These are phyloP conservation scores for Colletotrichum sp. DNA, from an alignment of 2,329 filamentous ascomycete genomes.

Conservation along the genomic window DNA sequence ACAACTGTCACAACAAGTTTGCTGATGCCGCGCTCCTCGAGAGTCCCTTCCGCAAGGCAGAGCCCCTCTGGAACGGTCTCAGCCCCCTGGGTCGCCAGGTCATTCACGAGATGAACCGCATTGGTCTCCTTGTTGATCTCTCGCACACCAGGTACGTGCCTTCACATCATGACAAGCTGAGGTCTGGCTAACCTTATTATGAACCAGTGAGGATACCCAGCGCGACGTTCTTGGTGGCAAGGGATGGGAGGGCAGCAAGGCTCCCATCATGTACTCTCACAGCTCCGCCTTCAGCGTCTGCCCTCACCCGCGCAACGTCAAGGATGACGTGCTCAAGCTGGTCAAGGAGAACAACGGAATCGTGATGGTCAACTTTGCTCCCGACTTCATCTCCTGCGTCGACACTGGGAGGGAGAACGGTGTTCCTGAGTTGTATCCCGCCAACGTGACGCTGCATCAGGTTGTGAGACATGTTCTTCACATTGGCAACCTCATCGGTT, in stretches of 20 bases:
- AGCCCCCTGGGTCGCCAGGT: conserved; percentile 72
- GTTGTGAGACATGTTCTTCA: conserved; percentile 83
- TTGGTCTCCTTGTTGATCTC: conserved; percentile 94
- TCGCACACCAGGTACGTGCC: conserved; percentile 63
- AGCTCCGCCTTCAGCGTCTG: conserved; percentile 82
- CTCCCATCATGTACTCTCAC: conserved; percentile 89
- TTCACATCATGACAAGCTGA: not conserved
- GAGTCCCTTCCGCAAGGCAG: conserved; percentile 51
- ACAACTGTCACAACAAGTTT: conserved; percentile 92
- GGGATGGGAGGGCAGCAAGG: conserved; percentile 73
- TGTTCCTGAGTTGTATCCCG: conserved; percentile 70
- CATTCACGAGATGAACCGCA: conserved; percentile 88
- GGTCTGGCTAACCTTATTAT: not conserved
- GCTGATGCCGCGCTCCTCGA: conserved; percentile 81
- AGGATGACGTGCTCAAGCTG: conserved; percentile 79
- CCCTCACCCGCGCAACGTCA: conserved; percentile 89
- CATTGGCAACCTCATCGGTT: conserved; percentile 84
- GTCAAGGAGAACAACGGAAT: conserved; percentile 76
- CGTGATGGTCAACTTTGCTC: conserved; percentile 91
- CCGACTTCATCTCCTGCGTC: conserved; percentile 81
- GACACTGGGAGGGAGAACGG: conserved; percentile 63
- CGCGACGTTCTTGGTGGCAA: conserved; percentile 75
- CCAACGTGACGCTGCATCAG: conserved; percentile 75
- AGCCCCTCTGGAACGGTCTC: conserved; percentile 73
- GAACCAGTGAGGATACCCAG: conserved; percentile 77